Evolutionary conservation across 2,329 filamentous ascomycete genomes (phyloP), one percentile per base, ranked within the genome.

Genomic region (Diplodia mutila): DNA sequence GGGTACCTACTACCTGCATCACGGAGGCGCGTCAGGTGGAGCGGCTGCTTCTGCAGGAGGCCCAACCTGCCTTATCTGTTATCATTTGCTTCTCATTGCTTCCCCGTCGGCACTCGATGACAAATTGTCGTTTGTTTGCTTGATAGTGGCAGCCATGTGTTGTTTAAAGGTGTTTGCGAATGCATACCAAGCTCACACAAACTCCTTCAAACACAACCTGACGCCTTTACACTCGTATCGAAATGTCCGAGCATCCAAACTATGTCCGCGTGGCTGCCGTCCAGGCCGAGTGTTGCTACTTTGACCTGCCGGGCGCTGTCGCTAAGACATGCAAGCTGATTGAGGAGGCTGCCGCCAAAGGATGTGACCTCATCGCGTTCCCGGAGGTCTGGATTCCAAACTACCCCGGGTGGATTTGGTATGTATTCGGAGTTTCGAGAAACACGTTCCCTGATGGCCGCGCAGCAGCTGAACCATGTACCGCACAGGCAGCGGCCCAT

Each of bases 11-110:
- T n/a, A n/a, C n/a, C n/a, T n/a, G n/a, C n/a, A 91, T 97, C 73
- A 89, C 85, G 46, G 86, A 86, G 34, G 90, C 89, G 1, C 86
- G 89, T 73, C 85, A 90, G 76, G 93, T 92, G 7, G 85, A 88
- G 84, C 71, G 87, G 81, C 68, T 90, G n/a, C n/a, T n/a, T 74
- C 75, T 87, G 2, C 81, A 86, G 70, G 77, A 81, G 7, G 78
- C n/a, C n/a, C n/a, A n/a, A n/a, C n/a, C n/a, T n/a, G n/a, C n/a
- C n/a, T n/a, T n/a, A n/a, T n/a, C n/a, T n/a, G n/a, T n/a, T n/a
- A n/a, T n/a, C n/a, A n/a, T n/a, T n/a, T n/a, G n/a, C n/a, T n/a
- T n/a, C n/a, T n/a, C n/a, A n/a, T n/a, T n/a, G n/a, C n/a, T n/a
- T n/a, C n/a, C n/a, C n/a, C n/a, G n/a, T n/a, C n/a, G n/a, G n/a